Conservation (phyloP, 2,329 filamentous ascomycete species). For the Blumeria graminis region DNA sequence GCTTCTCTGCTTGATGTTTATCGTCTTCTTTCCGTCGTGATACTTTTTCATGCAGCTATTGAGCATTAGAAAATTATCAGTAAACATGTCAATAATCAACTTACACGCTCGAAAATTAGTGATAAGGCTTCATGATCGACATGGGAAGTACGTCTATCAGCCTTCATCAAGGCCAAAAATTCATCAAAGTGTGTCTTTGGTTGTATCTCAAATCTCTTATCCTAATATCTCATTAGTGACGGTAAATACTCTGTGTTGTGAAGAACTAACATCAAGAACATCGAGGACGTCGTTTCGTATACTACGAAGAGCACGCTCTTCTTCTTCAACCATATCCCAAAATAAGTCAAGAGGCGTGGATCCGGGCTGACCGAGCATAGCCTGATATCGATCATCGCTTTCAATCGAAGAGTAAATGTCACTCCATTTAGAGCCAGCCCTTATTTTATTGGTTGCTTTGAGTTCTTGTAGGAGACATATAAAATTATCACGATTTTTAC, state of each 20-base stretch:
- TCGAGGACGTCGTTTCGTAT: conserved; percentile 67
- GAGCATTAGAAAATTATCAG: conserved; percentile 8
- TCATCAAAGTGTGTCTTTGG: conserved; percentile 71
- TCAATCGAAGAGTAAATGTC: conserved; percentile 52
- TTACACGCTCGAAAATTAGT: conserved; percentile 62
- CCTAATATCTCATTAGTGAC: conserved; percentile 28
- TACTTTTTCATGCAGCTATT: conserved; percentile 61
- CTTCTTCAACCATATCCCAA: conserved; percentile 86
- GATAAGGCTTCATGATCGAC: conserved; percentile 58
- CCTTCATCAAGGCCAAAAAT: conserved; percentile 58
- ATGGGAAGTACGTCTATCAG: conserved; percentile 70
- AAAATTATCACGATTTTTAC: conserved; percentile 68
- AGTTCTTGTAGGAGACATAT: conserved; percentile 51
- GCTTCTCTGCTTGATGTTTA: conserved; percentile 55
- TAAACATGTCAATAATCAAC: conserved; percentile 10
- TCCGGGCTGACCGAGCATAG: conserved; percentile 62
- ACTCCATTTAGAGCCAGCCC: conserved; percentile 76
- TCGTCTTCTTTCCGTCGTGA: conserved; percentile 65
- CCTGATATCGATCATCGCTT: conserved; percentile 58
- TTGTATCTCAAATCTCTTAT: conserved; percentile 78
- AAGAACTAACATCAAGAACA: conserved; percentile 51
- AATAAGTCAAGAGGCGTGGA: conserved; percentile 80
- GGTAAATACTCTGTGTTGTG: background rate
- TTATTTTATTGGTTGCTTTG: conserved; percentile 53
- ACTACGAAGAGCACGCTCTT: conserved; percentile 64